Evolutionary conservation across 2,329 filamentous ascomycete species (phyloP).

Genomic region (Arthrobotrys entomopaga): DNA sequence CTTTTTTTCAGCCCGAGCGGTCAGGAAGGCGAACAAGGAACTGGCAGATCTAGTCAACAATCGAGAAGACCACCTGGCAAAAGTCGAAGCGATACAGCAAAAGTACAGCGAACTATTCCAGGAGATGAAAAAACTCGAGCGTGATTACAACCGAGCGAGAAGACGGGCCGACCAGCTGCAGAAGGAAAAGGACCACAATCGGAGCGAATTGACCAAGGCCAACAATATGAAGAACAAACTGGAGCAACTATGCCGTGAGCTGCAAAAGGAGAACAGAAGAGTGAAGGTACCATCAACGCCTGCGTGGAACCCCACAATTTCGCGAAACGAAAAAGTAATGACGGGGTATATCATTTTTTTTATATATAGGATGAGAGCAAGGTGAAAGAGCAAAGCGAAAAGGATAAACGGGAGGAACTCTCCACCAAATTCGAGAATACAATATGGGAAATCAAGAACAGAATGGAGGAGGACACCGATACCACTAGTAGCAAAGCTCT

Average conservation of each 20-base stretch:
- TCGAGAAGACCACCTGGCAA: constrained; percentile 90
- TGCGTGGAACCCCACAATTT: not conserved
- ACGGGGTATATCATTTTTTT: constrained; percentile 11
- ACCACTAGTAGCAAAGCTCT: constrained; percentile 81
- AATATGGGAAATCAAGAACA: constrained; percentile 58
- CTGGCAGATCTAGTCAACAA: constrained; percentile 83
- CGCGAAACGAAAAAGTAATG: constrained; percentile 34
- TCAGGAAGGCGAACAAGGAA: constrained; percentile 92
- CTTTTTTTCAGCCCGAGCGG: constrained; percentile 61
- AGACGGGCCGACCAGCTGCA: constrained; percentile 92
- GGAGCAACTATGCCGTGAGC: constrained; percentile 92
- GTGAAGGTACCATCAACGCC: constrained; percentile 77
- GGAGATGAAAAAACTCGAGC: constrained; percentile 94
- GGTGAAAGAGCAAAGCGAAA: constrained; percentile 85
- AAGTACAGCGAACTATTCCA: constrained; percentile 90
- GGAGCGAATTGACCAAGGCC: constrained; percentile 89
- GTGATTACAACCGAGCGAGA: constrained; percentile 94
- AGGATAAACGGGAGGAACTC: constrained; percentile 74
- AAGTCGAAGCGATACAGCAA: constrained; percentile 88
- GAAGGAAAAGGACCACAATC: constrained; percentile 92
- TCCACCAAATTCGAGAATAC: constrained; percentile 59
- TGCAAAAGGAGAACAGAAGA: constrained; percentile 97
- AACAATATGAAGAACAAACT: constrained; percentile 93
- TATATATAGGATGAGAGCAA: constrained; percentile 96
- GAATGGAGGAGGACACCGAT: constrained; percentile 78